phyloP scores from a whole-genome alignment of 768 basidiomycete species.

The Agaricus sinodeliciosus region DNA sequence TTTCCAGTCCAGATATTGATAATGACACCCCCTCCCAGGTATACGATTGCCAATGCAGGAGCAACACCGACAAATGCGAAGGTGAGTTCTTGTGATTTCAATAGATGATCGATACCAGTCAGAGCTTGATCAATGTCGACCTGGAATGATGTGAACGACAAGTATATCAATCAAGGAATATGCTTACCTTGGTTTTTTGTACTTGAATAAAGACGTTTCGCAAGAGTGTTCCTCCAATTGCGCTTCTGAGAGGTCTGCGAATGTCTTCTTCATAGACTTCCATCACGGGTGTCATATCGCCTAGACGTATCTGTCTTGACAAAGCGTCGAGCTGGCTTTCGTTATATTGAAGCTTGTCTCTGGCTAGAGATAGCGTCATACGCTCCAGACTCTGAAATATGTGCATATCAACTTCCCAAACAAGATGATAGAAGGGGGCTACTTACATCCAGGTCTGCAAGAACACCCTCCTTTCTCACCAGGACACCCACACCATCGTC shows the following conservation, averaged over 20 bases:
- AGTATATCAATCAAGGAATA: background rate
- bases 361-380: conserved; percentile 83
- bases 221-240: conserved; percentile 71
- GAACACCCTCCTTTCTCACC: conserved; percentile 74
- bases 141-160: conserved; percentile 28
- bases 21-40: conserved; percentile 52
- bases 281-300: conserved; percentile 84
- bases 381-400: conserved; percentile 73
- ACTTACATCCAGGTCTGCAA: conserved; percentile 77
- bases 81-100: conserved; percentile 90
- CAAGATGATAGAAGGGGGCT: background rate
- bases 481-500: conserved; percentile 56
- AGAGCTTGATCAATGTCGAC: conserved; percentile 91
- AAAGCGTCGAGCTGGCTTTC: conserved; percentile 59
- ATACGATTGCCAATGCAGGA: conserved; percentile 78
- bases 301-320: conserved; percentile 58
- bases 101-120: conserved; percentile 85
- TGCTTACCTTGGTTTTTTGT: conserved; percentile 83
- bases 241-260: conserved; percentile 77
- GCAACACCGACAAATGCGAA: conserved; percentile 97
- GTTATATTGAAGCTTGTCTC: conserved; percentile 68
- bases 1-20: conserved; percentile 43
- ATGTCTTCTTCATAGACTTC: conserved; percentile 90
- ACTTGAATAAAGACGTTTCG: conserved; percentile 87
- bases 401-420: background rate